phyloP scores from a whole-genome alignment of 108 stramenopile genomes.

The Nitzschia sp. region DNA sequence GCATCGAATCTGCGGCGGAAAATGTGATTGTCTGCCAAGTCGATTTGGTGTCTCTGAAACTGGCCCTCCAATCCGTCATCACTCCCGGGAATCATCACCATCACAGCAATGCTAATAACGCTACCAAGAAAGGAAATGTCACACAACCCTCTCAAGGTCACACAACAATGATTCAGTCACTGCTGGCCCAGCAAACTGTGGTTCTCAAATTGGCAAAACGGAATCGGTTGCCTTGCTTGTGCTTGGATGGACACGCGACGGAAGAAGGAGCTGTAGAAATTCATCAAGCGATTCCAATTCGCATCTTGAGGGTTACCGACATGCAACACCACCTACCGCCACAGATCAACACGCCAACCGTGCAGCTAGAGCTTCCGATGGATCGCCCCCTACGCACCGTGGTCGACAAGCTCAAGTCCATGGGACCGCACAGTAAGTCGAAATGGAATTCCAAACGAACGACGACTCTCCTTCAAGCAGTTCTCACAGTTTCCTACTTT shows the following conservation, averaged over 20 bases:
- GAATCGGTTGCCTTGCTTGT: constrained; percentile 74
- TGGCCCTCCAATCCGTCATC: constrained; percentile 73
- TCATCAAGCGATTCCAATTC: constrained; percentile 86
- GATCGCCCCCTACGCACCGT: constrained; percentile 69
- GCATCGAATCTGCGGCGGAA: constrained; percentile 77
- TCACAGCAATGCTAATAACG: constrained; percentile 5
- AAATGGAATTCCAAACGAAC: neutral
- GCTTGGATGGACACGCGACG: constrained; percentile 58
- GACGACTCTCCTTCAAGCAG: constrained; percentile 48
- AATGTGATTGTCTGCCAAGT: constrained; percentile 89
- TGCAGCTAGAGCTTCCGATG: constrained; percentile 73
- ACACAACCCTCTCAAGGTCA: neutral
- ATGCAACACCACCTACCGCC: constrained; percentile 85
- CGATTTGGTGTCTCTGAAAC: constrained; percentile 66
- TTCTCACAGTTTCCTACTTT: constrained; percentile 44
- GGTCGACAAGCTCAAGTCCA: constrained; percentile 69
- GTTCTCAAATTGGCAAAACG: constrained; percentile 86
- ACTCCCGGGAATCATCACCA: constrained; percentile 14
- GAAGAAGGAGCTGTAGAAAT: constrained; percentile 68
- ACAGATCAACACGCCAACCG: constrained; percentile 59
- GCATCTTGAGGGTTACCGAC: constrained; percentile 68
- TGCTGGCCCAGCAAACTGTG: constrained; percentile 26
- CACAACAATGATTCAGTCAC: neutral
- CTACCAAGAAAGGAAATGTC: neutral
- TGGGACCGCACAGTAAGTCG: constrained; percentile 53